phyloP scores from a whole-genome alignment of 306 rosid genomes.

The Parietaria judaica region DNA sequence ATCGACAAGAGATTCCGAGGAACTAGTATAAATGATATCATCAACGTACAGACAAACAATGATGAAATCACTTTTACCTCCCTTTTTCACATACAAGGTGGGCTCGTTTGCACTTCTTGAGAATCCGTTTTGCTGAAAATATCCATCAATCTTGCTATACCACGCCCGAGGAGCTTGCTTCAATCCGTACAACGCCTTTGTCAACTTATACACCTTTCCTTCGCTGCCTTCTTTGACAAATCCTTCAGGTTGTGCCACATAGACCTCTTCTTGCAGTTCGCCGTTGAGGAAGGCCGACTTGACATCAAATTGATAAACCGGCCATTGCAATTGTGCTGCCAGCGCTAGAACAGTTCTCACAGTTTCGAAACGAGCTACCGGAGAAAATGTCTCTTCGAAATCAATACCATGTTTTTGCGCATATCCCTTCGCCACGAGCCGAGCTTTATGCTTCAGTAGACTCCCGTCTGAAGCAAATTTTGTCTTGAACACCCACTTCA shows the following conservation, averaged over 20 bases:
- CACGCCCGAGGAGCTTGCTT: background rate
- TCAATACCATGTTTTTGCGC: background rate
- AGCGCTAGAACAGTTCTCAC: background rate
- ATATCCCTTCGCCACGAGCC: constrained; percentile 1
- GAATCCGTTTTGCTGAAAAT: background rate
- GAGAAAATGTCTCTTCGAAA: constrained; percentile 6
- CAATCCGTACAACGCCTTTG: background rate
- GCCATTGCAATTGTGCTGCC: background rate
- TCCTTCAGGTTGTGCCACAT: background rate
- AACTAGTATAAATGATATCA: no score
- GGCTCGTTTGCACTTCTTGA: constrained; percentile 10
- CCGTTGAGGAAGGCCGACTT: background rate
- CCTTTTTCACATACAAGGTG: background rate
- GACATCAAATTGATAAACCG: background rate
- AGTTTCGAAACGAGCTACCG: background rate
- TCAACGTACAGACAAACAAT: background rate
- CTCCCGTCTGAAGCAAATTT: background rate
- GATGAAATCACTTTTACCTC: background rate
- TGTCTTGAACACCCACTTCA: background rate
- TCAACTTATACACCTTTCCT: background rate
- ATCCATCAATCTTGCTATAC: background rate
- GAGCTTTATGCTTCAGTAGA: background rate
- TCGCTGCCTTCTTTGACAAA: background rate
- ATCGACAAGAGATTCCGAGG: background rate
- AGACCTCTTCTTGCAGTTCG: background rate